phyloP scores from a whole-genome alignment of 306 rosid species.

The Hippophae gyantsensis region DNA sequence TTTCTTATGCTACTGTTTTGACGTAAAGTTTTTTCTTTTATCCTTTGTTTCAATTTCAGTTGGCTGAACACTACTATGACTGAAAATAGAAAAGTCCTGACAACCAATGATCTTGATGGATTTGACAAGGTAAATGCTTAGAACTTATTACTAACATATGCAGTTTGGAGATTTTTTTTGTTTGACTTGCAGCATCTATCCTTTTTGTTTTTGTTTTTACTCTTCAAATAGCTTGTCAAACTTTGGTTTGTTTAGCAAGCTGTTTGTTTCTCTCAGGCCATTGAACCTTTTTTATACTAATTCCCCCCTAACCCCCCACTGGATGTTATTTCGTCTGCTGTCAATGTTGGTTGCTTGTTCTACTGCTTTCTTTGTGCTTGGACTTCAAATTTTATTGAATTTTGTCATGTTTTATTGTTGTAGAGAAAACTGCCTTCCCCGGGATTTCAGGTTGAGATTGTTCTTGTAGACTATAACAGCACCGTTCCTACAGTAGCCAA shows the following conservation, averaged over 20 bases:
- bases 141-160: background rate
- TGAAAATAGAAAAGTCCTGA: slow-evolving; percentile 73
- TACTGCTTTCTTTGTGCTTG: too few relatives aligned
- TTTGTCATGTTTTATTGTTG: slow-evolving; percentile 18
- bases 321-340: too few relatives aligned
- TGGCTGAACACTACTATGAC: slow-evolving; percentile 95
- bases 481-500: slow-evolving; percentile 26
- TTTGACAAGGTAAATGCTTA: slow-evolving; percentile 68
- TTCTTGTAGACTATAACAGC: slow-evolving; percentile 56
- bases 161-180: slow-evolving; percentile 7
- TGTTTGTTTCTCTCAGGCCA: too few relatives aligned
- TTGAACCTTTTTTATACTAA: too few relatives aligned
- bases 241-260: too few relatives aligned
- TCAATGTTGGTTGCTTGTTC: too few relatives aligned
- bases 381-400: background rate
- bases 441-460: slow-evolving; percentile 87
- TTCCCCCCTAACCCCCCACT: too few relatives aligned
- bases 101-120: slow-evolving; percentile 74
- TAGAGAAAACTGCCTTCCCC: slow-evolving; percentile 96
- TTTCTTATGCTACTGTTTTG: slow-evolving; percentile 10
- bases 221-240: too few relatives aligned
- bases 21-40: slow-evolving; percentile 15
- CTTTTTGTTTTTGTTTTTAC: too few relatives aligned
- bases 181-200: background rate
- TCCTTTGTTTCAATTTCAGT: slow-evolving; percentile 34